Percentiles rank a stretch among this genome's conserved stretches.
Conservation (phyloP, 2,329 filamentous ascomycete genomes). For the Colletotrichum caudatum region DNA sequence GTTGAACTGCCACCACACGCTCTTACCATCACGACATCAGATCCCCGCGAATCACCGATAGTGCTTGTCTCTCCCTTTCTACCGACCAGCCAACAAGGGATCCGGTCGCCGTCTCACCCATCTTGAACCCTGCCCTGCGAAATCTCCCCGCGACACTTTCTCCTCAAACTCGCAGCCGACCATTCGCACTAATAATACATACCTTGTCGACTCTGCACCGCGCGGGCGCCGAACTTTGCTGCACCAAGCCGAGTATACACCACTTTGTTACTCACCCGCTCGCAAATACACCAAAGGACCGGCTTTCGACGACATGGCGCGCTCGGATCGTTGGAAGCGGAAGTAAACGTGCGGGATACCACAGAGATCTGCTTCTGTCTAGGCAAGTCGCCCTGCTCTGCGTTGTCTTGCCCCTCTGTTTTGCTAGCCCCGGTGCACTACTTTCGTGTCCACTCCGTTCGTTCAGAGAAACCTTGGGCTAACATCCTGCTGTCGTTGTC, state of each 20-base stretch:
- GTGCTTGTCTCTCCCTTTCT: constrained; percentile 5
- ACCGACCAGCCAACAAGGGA: constrained; percentile 35
- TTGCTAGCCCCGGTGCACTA: background rate
- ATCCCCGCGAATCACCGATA: constrained; percentile 1
- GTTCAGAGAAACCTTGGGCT: constrained; percentile 19
- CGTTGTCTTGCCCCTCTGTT: constrained; percentile 8
- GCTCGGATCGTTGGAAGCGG: constrained; percentile 40
- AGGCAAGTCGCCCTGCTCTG: constrained; percentile 22
- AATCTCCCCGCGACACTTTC: constrained; percentile 2
- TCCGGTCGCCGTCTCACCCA: constrained; percentile 18
- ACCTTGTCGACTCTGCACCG: constrained; percentile 12
- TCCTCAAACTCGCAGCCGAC: background rate
- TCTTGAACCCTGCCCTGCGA: background rate
- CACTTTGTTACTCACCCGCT: constrained; percentile 9
- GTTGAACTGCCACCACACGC: constrained; percentile 4
- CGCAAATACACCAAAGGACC: constrained; percentile 22
- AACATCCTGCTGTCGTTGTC: constrained; percentile 11
- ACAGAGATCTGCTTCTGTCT: constrained; percentile 38
- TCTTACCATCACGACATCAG: background rate
- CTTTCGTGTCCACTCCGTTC: constrained; percentile 9
- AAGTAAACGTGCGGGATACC: constrained; percentile 39
- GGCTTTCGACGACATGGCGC: constrained; percentile 38
- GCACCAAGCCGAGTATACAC: constrained; percentile 29
- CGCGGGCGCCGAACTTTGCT: constrained; percentile 39
- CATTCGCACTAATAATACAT: constrained; percentile 7